A percentile compares a stretch with the other conserved stretches of the same genome.
Conservation (phyloP, 768 basidiomycete species). For the Naganishia friedmannii region DNA sequence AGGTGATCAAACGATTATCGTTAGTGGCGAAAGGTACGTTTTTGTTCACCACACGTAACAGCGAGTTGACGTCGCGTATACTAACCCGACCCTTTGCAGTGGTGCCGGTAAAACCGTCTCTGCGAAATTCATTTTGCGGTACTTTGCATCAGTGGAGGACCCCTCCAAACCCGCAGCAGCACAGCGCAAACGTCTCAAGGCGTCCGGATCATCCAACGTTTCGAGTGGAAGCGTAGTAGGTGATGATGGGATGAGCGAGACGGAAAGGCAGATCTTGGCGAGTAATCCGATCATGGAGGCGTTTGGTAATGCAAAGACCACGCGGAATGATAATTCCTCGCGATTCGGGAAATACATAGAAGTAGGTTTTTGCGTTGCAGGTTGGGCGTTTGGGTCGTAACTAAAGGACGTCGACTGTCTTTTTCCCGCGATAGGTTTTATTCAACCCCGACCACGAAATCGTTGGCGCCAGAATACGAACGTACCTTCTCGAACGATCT, state of each 20-base stretch:
- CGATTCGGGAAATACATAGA: constrained; percentile 99
- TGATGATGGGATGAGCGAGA: constrained; percentile 66
- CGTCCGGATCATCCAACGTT: constrained; percentile 3
- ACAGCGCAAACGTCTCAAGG: constrained; percentile 62
- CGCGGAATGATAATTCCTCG: constrained; percentile 97
- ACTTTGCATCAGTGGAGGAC: constrained; percentile 93
- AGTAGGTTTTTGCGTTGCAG: constrained; percentile 56
- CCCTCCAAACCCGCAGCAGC: constrained; percentile 61
- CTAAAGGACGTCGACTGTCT: not conserved
- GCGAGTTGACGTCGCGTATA: not conserved
- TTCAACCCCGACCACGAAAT: constrained; percentile 95
- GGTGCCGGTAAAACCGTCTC: constrained; percentile 99
- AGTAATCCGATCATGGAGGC: constrained; percentile 99
- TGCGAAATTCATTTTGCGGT: constrained; percentile 98
- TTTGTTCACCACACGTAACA: not conserved
- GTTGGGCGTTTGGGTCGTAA: not conserved
- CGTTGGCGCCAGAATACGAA: constrained; percentile 96
- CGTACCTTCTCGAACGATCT: constrained; percentile 94
- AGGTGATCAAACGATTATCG: constrained; percentile 96
- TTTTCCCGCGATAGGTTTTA: constrained; percentile 65
- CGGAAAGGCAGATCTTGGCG: constrained; percentile 93
- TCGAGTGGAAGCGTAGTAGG: constrained; percentile 35
- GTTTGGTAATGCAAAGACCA: constrained; percentile 98
- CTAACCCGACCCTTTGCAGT: constrained; percentile 54
- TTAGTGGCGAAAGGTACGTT: constrained; percentile 88